Percentiles rank a stretch among this genome's conserved stretches.
phyloP scores from a whole-genome alignment of 768 basidiomycete species.

The Coprinopsis strossmayeri region DNA sequence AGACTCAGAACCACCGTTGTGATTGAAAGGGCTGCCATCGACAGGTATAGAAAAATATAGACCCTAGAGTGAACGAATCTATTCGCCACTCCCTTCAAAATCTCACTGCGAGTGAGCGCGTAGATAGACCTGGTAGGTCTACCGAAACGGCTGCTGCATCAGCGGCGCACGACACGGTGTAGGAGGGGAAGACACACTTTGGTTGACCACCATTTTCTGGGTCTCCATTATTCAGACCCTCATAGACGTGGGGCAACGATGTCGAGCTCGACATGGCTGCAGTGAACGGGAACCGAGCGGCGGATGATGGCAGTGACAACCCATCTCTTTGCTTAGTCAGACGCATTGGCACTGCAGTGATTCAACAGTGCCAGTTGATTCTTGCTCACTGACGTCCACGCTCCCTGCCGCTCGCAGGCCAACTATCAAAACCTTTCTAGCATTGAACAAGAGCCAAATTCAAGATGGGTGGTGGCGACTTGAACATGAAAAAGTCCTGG shows the following conservation, averaged over 20 bases:
- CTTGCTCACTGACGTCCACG: neutral
- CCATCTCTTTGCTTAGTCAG: no score
- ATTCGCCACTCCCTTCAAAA: conserved; percentile 80
- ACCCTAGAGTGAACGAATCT: conserved; percentile 83
- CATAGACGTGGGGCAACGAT: conserved; percentile 25
- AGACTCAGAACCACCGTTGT: conserved; percentile 82
- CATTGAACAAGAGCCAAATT: conserved; percentile 14
- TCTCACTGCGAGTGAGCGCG: conserved; percentile 75
- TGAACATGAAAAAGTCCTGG: conserved; percentile 99
- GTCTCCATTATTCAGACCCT: conserved; percentile 28
- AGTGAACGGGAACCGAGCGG: neutral
- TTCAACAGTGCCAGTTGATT: no score
- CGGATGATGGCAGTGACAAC: no score
- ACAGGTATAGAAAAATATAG: conserved; percentile 85
- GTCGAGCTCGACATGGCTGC: conserved; percentile 30
- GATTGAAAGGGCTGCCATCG: conserved; percentile 81
- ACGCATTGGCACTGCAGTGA: no score
- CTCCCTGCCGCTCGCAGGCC: neutral
- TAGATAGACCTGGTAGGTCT: conserved; percentile 81
- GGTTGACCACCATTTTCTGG: conserved; percentile 17
- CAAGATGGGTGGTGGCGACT: conserved; percentile 97
- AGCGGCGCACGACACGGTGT: conserved; percentile 10
- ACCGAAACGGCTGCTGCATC: conserved; percentile 2
- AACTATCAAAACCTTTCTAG: neutral
- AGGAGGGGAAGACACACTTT: conserved; percentile 17